Conservation (phyloP, 148 eudicot genomes). For the Arbutus unedo region DNA sequence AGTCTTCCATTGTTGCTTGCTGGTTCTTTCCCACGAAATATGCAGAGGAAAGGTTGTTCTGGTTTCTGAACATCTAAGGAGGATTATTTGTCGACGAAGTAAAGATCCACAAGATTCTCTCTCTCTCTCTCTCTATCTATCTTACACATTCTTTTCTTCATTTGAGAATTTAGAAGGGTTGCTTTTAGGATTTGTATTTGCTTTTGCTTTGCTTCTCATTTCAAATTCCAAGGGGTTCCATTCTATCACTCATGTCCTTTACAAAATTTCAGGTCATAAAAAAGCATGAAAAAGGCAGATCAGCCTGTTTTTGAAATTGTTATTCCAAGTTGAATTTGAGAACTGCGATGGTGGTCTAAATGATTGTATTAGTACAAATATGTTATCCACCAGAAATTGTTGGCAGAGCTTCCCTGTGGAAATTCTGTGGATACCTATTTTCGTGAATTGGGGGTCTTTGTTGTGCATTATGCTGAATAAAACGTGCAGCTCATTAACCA, state of each 20-base stretch:
- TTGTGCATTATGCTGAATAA: too few relatives aligned
- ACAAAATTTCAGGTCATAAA: background rate
- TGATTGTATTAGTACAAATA: too few relatives aligned
- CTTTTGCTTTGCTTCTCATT: constrained; percentile 7
- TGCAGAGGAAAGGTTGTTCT: background rate
- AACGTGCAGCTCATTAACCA: too few relatives aligned
- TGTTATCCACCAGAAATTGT: too few relatives aligned
- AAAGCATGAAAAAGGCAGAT: background rate
- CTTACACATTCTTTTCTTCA: background rate
- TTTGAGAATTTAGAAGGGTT: background rate
- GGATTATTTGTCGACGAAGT: constrained; percentile 1
- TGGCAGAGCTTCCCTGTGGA: too few relatives aligned
- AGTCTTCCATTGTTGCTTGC: background rate
- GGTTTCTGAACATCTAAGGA: background rate
- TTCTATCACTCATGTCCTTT: background rate
- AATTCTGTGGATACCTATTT: too few relatives aligned
- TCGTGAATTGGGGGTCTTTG: too few relatives aligned
- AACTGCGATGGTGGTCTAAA: too few relatives aligned
- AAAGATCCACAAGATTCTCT: background rate
- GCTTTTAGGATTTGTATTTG: background rate
- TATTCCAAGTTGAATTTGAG: too few relatives aligned
- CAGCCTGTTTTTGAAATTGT: too few relatives aligned
- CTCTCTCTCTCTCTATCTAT: background rate
- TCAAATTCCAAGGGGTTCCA: background rate
- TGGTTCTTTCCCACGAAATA: background rate